A percentile compares a stretch with the other conserved stretches of the same genome.
phyloP scores from a whole-genome alignment of 495 filamentous ascomycete species.

The Xylaria intraflava region DNA sequence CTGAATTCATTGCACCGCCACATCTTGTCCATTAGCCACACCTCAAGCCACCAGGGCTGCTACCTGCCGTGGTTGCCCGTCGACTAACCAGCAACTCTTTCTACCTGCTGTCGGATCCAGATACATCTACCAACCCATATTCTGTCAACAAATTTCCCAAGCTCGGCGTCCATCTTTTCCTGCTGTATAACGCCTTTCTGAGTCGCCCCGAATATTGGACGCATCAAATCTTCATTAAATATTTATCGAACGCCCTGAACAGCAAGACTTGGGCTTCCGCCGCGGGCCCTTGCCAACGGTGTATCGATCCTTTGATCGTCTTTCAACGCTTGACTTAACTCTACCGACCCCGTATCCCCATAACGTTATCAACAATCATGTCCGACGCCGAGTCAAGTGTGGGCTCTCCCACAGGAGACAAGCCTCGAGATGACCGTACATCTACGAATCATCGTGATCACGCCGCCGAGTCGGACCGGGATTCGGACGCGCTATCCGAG shows the following conservation, averaged over 20 bases:
- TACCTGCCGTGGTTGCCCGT: no score
- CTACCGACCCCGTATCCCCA: not conserved
- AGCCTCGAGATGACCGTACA: conserved; percentile 25
- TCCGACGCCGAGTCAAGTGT: conserved; percentile 35
- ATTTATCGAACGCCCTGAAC: not conserved
- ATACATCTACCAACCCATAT: no score
- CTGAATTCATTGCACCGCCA: no score
- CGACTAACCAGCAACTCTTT: no score
- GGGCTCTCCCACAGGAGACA: conserved; percentile 19
- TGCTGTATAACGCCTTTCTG: not conserved
- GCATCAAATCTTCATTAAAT: not conserved
- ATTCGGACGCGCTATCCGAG: conserved; percentile 80
- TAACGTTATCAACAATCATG: conserved; percentile 25
- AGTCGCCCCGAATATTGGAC: not conserved
- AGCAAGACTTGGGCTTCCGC: not conserved
- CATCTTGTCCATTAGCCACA: no score
- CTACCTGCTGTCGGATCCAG: no score
- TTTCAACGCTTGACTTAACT: not conserved
- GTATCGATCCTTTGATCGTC: not conserved
- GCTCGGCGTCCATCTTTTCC: not conserved
- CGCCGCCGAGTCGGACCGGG: conserved; percentile 61
- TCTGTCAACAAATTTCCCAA: no score
- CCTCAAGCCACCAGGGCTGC: no score
- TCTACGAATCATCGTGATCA: conserved; percentile 31
- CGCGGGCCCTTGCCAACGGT: no score